These are phyloP conservation scores for Penicillium ochrochloron DNA, from an alignment of 495 filamentous ascomycete genomes.

Conservation along the genomic window DNA sequence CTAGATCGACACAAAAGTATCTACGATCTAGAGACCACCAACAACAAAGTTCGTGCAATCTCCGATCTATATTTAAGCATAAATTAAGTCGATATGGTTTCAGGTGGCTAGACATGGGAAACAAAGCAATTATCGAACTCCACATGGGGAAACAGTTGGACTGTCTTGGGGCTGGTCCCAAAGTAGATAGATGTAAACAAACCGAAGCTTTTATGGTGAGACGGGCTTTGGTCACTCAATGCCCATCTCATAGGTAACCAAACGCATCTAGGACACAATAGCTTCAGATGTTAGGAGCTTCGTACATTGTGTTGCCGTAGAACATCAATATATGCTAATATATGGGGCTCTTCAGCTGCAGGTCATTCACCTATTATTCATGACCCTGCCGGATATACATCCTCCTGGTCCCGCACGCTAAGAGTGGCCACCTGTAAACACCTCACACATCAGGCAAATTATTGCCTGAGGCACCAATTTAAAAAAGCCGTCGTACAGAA, in stretches of 20 bases:
- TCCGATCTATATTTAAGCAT: background rate
- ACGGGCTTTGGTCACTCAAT: background rate
- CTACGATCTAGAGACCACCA: background rate
- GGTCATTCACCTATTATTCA: background rate
- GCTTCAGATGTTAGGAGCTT: background rate
- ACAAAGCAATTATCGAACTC: conserved; percentile 11
- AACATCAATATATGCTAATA: background rate
- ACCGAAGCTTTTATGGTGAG: background rate
- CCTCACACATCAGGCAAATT: too few species aligned
- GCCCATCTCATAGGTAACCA: background rate
- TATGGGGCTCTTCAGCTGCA: background rate
- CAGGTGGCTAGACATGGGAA: background rate
- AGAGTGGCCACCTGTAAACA: too few species aligned
- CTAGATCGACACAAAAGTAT: background rate
- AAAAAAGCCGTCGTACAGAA: too few species aligned
- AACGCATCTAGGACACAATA: background rate
- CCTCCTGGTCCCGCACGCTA: background rate
- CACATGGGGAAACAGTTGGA: background rate
- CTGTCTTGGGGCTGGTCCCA: conserved; percentile 9
- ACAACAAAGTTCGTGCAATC: background rate
- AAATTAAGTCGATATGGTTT: background rate
- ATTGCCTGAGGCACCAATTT: too few species aligned
- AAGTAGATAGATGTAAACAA: conserved; percentile 13
- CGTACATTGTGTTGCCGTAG: too few species aligned
- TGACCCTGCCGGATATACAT: background rate